phyloP scores from a whole-genome alignment of 2,329 filamentous ascomycete species.

The Penicillium sp. region DNA sequence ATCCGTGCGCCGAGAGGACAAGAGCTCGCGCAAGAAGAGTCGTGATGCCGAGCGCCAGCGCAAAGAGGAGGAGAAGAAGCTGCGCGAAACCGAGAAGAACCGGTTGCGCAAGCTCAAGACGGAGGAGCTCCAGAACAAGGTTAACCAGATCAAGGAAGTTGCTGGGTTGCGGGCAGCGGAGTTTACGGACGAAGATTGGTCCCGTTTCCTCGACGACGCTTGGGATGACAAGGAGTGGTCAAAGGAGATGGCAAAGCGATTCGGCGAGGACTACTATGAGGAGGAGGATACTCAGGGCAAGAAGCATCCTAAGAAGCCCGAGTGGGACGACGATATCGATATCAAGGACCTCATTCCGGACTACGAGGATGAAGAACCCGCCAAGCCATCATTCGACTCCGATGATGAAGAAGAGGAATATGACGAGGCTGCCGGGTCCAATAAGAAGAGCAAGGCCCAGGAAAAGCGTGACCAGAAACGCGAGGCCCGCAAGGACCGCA shows the following conservation, averaged over 20 bases:
- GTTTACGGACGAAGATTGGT: slow-evolving; percentile 75
- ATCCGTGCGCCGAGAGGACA: slow-evolving; percentile 82
- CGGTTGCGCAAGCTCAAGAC: slow-evolving; percentile 83
- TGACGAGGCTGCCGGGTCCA: slow-evolving; percentile 47
- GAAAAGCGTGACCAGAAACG: slow-evolving; percentile 62
- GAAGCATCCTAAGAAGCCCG: slow-evolving; percentile 74
- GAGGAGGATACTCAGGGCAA: slow-evolving; percentile 46
- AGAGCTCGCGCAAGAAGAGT: slow-evolving; percentile 70
- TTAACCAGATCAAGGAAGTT: slow-evolving; percentile 83
- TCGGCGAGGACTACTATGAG: slow-evolving; percentile 88
- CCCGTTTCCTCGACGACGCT: slow-evolving; percentile 76
- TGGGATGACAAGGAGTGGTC: slow-evolving; percentile 93
- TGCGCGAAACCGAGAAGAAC: slow-evolving; percentile 76
- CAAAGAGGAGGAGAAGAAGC: slow-evolving; percentile 74
- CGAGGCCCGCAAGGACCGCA: slow-evolving; percentile 73
- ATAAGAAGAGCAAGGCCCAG: slow-evolving; percentile 47
- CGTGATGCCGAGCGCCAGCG: slow-evolving; percentile 74
- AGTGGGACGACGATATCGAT: slow-evolving; percentile 96
- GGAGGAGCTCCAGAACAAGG: slow-evolving; percentile 83
- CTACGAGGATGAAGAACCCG: slow-evolving; percentile 71
- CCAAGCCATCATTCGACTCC: slow-evolving; percentile 54
- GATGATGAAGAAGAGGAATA: slow-evolving; percentile 51
- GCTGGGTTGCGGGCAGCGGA: slow-evolving; percentile 71
- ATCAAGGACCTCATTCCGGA: slow-evolving; percentile 89
- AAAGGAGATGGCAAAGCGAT: slow-evolving; percentile 79